phyloP scores from a whole-genome alignment of 352 stramenopile species.

The Pythium periplocum region DNA sequence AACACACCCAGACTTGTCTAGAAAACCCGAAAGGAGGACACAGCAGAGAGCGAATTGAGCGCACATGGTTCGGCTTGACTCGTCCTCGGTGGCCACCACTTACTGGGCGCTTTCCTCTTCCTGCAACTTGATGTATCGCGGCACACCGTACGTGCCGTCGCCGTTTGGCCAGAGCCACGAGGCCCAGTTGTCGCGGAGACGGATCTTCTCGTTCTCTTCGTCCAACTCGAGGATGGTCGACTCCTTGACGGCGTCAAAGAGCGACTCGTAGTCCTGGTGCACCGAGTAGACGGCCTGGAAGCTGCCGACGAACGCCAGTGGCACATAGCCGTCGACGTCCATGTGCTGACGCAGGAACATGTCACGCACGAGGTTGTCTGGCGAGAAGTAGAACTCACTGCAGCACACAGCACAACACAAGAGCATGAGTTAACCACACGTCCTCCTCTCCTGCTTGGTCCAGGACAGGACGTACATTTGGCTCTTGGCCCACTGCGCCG shows the following conservation, averaged over 20 bases:
- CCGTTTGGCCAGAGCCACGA: slow-evolving; percentile 88
- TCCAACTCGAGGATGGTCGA: slow-evolving; percentile 76
- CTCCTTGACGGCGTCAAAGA: slow-evolving; percentile 65
- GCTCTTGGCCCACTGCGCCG: slow-evolving; percentile 72
- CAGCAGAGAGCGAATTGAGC: background rate
- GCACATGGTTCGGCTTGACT: background rate
- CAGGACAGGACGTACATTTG: slow-evolving; percentile 63
- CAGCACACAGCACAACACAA: background rate
- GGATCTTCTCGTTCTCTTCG: slow-evolving; percentile 88
- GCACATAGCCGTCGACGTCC: slow-evolving; percentile 86
- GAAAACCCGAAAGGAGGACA: background rate
- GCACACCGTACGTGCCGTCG: slow-evolving; percentile 82
- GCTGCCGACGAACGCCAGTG: slow-evolving; percentile 84
- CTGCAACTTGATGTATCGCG: slow-evolving; percentile 82
- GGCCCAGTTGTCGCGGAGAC: slow-evolving; percentile 78
- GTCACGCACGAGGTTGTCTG: slow-evolving; percentile 79
- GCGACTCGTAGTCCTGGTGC: slow-evolving; percentile 80
- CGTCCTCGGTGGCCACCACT: background rate
- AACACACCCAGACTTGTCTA: background rate
- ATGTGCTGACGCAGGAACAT: slow-evolving; percentile 85
- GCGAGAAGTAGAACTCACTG: slow-evolving; percentile 86
- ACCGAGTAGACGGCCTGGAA: slow-evolving; percentile 86
- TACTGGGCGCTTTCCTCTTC: slow-evolving; percentile 21
- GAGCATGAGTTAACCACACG: too few relatives aligned
- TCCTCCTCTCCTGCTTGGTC: background rate